Conservation (phyloP, 164 flowering plant species). For the Paratinospora sagittata region DNA sequence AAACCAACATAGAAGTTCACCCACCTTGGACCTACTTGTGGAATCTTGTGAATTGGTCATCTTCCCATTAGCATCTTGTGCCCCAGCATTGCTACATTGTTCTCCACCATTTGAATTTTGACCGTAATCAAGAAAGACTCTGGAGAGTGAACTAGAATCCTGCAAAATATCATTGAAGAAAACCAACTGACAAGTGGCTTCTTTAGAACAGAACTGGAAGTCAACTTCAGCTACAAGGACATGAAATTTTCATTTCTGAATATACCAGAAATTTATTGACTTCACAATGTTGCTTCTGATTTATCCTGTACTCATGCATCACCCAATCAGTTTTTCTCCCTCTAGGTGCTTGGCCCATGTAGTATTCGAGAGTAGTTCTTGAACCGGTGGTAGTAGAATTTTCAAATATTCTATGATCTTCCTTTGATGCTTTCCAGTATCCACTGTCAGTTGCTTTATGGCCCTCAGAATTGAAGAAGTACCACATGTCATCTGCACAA, state of each 20-base stretch:
- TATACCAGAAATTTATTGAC: slow-evolving; percentile 27
- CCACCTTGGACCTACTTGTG: slow-evolving; percentile 23
- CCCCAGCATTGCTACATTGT: slow-evolving; percentile 5
- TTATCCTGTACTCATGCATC: slow-evolving; percentile 47
- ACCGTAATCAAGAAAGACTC: slow-evolving; percentile 29
- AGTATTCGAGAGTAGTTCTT: slow-evolving; percentile 42
- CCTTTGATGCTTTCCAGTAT: slow-evolving; percentile 40
- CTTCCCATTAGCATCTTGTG: slow-evolving; percentile 2
- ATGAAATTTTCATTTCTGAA: background rate
- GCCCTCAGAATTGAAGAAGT: slow-evolving; percentile 21
- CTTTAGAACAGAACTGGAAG: slow-evolving; percentile 9
- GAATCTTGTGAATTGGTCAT: slow-evolving; percentile 8
- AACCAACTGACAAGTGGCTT: slow-evolving; percentile 22
- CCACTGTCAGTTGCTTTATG: slow-evolving; percentile 26
- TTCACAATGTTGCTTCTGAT: slow-evolving; percentile 17
- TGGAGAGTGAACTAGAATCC: slow-evolving; percentile 35
- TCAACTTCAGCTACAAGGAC: slow-evolving; percentile 3
- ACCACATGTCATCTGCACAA: slow-evolving; percentile 44
- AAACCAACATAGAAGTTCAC: background rate
- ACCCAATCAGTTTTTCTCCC: slow-evolving; percentile 41
- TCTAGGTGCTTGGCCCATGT: slow-evolving; percentile 26
- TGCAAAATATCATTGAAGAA: slow-evolving; percentile 34
- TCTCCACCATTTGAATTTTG: slow-evolving; percentile 8
- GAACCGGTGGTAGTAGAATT: slow-evolving; percentile 32
- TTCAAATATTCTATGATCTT: slow-evolving; percentile 20